Conservation (phyloP, 306 rosid species). For the Glycine tomentella region DNA sequence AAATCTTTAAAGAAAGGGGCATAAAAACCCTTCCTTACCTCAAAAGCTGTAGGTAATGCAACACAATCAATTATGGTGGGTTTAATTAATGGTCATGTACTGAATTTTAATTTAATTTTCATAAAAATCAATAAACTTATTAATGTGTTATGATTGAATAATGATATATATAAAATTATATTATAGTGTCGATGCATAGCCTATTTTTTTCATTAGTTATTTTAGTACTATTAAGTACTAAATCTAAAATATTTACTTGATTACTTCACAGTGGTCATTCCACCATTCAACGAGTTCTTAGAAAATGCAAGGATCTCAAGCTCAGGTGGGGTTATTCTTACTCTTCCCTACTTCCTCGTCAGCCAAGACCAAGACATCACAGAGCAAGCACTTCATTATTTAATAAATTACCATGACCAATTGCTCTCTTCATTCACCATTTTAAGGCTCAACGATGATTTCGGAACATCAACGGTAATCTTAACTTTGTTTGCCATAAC, state of each 20-base stretch:
- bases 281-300: not conserved
- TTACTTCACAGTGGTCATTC: not conserved
- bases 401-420: not conserved
- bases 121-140: too few species aligned
- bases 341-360: not conserved
- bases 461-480: not conserved
- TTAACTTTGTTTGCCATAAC: too few species aligned
- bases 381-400: not conserved
- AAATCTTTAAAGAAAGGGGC: not conserved
- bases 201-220: too few species aligned
- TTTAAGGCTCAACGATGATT: not conserved
- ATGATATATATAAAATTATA: too few species aligned
- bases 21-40: not conserved
- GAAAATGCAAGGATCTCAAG: not conserved
- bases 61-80: too few species aligned
- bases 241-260: not conserved
- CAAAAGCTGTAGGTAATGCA: not conserved
- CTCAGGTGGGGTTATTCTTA: not conserved
- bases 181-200: too few species aligned
- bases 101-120: too few species aligned
- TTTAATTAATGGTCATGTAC: too few species aligned
- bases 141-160: too few species aligned
- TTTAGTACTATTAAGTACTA: too few species aligned
- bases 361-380: not conserved
- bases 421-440: not conserved